Base-by-base conservation (phyloP, 2,329 filamentous ascomycete species). In the Microsporum audouinii region DNA sequence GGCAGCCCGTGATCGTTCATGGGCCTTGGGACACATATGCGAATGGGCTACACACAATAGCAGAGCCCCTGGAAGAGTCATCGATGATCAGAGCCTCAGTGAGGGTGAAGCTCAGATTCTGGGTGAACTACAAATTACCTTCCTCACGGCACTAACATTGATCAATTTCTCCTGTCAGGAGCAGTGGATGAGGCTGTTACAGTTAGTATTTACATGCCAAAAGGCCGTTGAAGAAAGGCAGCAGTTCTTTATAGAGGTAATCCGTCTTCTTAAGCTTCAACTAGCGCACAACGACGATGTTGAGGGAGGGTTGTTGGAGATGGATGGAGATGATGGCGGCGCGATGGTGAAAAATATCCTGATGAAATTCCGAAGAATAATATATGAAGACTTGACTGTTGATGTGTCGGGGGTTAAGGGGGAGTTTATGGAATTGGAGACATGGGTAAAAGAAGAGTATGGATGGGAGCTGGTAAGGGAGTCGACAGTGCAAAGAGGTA, bases 101-200 rank as follows among this genome's bases (percentile, higher is more conserved):
- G 56, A 61, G 2, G 72, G 73, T 7, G 75, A 77, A 63, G 60
- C 62, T 5, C 71, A 78, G 47, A 59, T 80, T 1, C 69, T 86
- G 12, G 84, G 82, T 14, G 84, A 86, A 66, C 67, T 86, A 60
- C 82, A 86, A 65, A 84, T 86, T 66, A 78, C 78, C 36, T 86
- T 86, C 66, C 70, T 86, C 7, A 85, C 84, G 80, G 76, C 84
- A 1, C 67, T 86, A 62, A 84, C 82, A 3, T 73, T 86, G 64
- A 84, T 84, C 74, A 87, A 86, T 68, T 85, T 82, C 68, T 85
- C 83, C 1, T 86, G 84, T 66, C 72, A 86, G 2, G 82, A 86
- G 68, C 84, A 86, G 68, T 87, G 84, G 84, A 85, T 83, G 67
- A 73, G 84, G 41, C 65, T 86, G 8, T 71, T 86, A 7, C 72